phyloP scores from a whole-genome alignment of 192 early-diverging fungal species.

The Linnemannia hyalina region DNA sequence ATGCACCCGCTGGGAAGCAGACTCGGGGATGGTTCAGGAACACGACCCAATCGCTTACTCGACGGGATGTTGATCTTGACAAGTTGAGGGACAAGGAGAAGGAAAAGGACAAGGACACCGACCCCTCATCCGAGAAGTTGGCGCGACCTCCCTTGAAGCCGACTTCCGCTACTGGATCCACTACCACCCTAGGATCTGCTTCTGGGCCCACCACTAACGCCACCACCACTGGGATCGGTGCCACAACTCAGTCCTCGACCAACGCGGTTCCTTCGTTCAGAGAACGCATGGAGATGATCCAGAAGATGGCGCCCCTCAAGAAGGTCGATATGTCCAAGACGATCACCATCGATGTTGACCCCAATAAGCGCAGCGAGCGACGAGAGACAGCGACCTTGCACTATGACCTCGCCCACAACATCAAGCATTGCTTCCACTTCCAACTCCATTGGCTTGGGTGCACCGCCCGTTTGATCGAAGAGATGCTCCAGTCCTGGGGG shows the following conservation, averaged over 20 bases:
- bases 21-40: constrained; percentile 65
- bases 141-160: constrained; percentile 29
- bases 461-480: constrained; percentile 89
- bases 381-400: constrained; percentile 90
- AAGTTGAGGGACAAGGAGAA: constrained; percentile 10
- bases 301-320: constrained; percentile 57
- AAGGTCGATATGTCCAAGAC: constrained; percentile 72
- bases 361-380: constrained; percentile 78
- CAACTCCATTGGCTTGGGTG: constrained; percentile 97
- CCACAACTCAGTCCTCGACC: constrained; percentile 13
- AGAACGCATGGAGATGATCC: constrained; percentile 49
- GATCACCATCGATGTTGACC: constrained; percentile 88
- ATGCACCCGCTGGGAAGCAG: constrained; percentile 56
- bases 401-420: constrained; percentile 91
- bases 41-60: constrained; percentile 36
- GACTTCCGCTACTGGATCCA: constrained; percentile 18
- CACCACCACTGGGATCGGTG: background rate
- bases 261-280: constrained; percentile 26
- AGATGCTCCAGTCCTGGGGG: constrained; percentile 84
- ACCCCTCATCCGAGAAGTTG: constrained; percentile 19
- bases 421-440: constrained; percentile 91
- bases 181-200: constrained; percentile 15
- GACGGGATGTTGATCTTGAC: constrained; percentile 35
- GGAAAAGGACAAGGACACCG: constrained; percentile 28
- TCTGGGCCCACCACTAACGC: background rate